Percentiles rank a stretch among this genome's conserved stretches.
phyloP scores from a whole-genome alignment of 1,284 basidiomycete species.

The Termitomyces sp. region DNA sequence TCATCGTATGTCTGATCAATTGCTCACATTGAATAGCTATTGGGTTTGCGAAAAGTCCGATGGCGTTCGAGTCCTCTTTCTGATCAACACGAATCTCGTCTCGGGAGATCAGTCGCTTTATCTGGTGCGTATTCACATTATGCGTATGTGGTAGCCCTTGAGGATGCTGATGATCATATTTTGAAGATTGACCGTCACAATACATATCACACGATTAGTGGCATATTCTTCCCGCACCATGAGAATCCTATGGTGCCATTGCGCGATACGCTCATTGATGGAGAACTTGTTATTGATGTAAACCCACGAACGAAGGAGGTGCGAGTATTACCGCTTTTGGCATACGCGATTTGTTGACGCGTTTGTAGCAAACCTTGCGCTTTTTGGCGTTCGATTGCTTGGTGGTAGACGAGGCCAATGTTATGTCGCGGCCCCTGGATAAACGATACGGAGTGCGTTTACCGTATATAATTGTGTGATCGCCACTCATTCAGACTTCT shows the following conservation, averaged over 20 bases:
- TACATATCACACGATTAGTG: slow-evolving; percentile 68
- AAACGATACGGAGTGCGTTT: slow-evolving; percentile 85
- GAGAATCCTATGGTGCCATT: slow-evolving; percentile 63
- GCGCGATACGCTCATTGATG: slow-evolving; percentile 84
- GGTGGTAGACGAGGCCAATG: slow-evolving; percentile 80
- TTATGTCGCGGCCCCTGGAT: slow-evolving; percentile 79
- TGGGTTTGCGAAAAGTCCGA: slow-evolving; percentile 99
- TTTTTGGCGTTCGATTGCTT: slow-evolving; percentile 93
- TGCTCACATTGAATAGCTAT: slow-evolving; percentile 52
- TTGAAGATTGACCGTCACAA: slow-evolving; percentile 93
- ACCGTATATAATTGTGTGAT: background rate
- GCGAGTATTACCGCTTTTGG: slow-evolving; percentile 20
- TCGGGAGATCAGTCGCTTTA: slow-evolving; percentile 71
- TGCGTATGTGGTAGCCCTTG: no score
- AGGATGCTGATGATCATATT: background rate
- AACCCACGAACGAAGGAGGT: slow-evolving; percentile 72
- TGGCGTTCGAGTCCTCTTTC: slow-evolving; percentile 86
- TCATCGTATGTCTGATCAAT: background rate
- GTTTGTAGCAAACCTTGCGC: slow-evolving; percentile 66
- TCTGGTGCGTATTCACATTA: slow-evolving; percentile 50
- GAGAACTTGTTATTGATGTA: slow-evolving; percentile 90
- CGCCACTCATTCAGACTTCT: background rate
- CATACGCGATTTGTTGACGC: slow-evolving; percentile 11
- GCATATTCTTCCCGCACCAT: slow-evolving; percentile 87
- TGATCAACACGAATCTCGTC: slow-evolving; percentile 71